Base-by-base conservation (phyloP, 805 yeast species). In the Pichia insulana region DNA sequence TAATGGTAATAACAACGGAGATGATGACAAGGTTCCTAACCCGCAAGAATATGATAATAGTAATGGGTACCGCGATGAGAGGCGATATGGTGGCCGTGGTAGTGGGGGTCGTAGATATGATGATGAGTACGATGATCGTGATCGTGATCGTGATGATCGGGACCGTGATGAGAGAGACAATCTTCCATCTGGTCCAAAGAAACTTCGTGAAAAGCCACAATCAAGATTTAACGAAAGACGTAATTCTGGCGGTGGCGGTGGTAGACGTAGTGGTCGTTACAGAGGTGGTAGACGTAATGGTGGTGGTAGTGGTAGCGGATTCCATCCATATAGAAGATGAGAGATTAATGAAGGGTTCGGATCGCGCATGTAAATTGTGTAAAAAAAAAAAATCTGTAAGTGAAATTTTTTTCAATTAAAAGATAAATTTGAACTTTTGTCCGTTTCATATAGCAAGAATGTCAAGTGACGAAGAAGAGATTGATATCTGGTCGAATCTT, bases 401-500 rank as follows among this genome's bases (percentile, higher is more conserved):
- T 18, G 28, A 42, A 37, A 37, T 17, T 18, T 33, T 22, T 32
- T 40, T 32, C 7, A 25, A 28, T 18, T 11, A 10, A 28, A 13
- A 39, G 32, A 39, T 31, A 39, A n/a, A n/a, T n/a, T n/a, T n/a
- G n/a, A n/a, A n/a, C n/a, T n/a, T n/a, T n/a, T n/a, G n/a, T n/a
- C n/a, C n/a, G n/a, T n/a, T n/a, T n/a, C n/a, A n/a, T n/a, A n/a
- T n/a, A 30, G 16, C 7, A 19, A 33, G 17, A 25, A 44, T 42
- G 48, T 40, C 47, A 3, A 44, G 46, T 39, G 48, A 44, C 41
- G 48, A 47, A 6, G 71, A 64, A 54, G 78, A 68, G 3, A 69
- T 64, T 52, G 87, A 82, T 56, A 82, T 81, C 52, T 82, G 83
- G 19, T 67, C 74, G 15, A 68, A 75, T 40, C 68, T 83, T 42